Evolutionary conservation across 129 eudicot species (phyloP).

Genomic region (Ambrosia trifida): DNA sequence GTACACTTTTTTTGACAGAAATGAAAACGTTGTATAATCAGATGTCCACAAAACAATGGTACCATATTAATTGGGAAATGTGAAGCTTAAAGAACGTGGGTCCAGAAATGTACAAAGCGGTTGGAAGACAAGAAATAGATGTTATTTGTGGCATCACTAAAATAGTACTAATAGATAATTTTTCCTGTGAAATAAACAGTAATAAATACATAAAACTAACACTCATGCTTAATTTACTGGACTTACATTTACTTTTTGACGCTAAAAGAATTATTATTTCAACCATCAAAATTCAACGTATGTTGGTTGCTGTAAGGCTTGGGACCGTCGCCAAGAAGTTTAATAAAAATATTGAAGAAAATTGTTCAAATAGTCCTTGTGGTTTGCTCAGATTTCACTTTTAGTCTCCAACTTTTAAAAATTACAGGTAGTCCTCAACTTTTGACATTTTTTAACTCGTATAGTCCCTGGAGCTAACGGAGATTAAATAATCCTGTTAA

Average conservation of each 20-base stretch:
- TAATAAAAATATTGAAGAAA: too few species aligned
- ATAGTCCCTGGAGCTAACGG: too few species aligned
- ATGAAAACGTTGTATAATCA: background rate
- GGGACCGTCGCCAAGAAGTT: background rate
- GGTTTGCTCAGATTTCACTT: too few species aligned
- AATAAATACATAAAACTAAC: background rate
- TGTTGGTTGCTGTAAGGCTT: background rate
- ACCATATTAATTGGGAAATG: background rate
- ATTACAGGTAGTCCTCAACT: too few species aligned
- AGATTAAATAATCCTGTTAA: too few species aligned
- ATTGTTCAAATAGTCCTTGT: too few species aligned
- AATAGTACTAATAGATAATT: background rate
- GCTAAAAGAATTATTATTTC: conserved; percentile 24
- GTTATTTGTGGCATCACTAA: conserved; percentile 12
- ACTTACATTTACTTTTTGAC: conserved; percentile 22
- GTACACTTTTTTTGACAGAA: background rate
- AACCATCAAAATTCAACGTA: conserved; percentile 26
- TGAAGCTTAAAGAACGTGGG: conserved; percentile 12
- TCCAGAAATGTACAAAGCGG: background rate
- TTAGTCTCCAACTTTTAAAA: too few species aligned
- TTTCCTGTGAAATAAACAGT: background rate
- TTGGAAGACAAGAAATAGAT: background rate
- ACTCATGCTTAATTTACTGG: conserved; percentile 4
- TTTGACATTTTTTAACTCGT: too few species aligned
- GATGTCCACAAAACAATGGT: background rate